A percentile compares a stretch with the other conserved stretches of the same genome.
Evolutionary conservation across 2,329 filamentous ascomycete species (phyloP).

Genomic region (Penicillium sp.): DNA sequence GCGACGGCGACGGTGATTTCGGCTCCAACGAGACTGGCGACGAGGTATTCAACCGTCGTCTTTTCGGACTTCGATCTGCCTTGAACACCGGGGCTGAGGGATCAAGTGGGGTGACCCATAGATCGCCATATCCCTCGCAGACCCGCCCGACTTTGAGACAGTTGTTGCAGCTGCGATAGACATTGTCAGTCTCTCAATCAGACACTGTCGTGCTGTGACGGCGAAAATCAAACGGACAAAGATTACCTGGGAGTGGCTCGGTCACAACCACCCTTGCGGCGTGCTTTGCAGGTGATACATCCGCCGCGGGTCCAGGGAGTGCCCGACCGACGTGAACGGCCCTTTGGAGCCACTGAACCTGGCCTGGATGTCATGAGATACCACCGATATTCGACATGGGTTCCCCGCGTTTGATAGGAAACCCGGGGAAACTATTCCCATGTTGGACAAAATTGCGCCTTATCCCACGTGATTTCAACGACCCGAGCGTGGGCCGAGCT

Average conservation of each 20-base stretch:
- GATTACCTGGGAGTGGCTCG: constrained; percentile 32
- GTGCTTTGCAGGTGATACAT: constrained; percentile 37
- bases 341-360: constrained; percentile 14
- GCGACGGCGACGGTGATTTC: constrained; percentile 9
- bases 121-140: constrained; percentile 36
- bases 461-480: constrained; percentile 12
- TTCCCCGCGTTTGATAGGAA: constrained; percentile 18
- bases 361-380: constrained; percentile 2
- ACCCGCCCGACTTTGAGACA: constrained; percentile 29
- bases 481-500: too few species aligned
- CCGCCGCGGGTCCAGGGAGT: constrained; percentile 35
- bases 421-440: constrained; percentile 14
- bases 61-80: constrained; percentile 15
- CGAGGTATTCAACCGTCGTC: constrained; percentile 17
- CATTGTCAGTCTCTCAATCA: not conserved
- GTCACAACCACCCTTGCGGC: constrained; percentile 34
- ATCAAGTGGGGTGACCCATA: constrained; percentile 32
- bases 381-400: not conserved
- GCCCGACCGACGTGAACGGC: constrained; percentile 22
- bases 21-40: constrained; percentile 3
- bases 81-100: constrained; percentile 28
- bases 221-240: not conserved
- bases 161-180: constrained; percentile 18
- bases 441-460: constrained; percentile 16
- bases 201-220: not conserved